These are phyloP conservation scores for Graphilbum sp. DNA, from an alignment of 2,329 filamentous ascomycete genomes.

Conservation along the genomic window DNA sequence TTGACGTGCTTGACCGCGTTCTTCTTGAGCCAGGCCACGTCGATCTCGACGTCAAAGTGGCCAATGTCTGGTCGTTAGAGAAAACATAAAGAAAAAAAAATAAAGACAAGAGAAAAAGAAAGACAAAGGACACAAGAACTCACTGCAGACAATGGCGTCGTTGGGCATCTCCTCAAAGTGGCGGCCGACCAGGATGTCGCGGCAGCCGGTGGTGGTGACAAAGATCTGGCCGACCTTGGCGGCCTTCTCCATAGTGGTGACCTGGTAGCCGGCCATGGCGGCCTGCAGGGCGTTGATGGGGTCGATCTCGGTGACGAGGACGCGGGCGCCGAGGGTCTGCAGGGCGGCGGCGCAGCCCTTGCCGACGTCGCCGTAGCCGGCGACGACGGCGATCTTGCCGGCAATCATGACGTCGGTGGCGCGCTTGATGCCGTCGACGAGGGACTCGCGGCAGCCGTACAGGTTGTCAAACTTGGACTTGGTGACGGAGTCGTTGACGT, in stretches of 20 bases:
- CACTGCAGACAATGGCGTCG: constrained; percentile 97
- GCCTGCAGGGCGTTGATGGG: constrained; percentile 99
- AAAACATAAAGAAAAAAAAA: background rate
- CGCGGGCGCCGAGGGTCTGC: constrained; percentile 90
- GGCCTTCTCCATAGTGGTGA: constrained; percentile 93
- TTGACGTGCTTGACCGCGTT: constrained; percentile 87
- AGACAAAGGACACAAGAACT: constrained; percentile 19
- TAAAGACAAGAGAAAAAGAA: constrained; percentile 3
- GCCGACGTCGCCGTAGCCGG: constrained; percentile 96
- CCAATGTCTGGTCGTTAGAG: constrained; percentile 57
- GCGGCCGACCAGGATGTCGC: constrained; percentile 81
- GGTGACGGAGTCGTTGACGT: constrained; percentile 99
- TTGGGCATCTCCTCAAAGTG: constrained; percentile 96
- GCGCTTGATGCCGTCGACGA: constrained; percentile 99
- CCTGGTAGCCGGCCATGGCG: constrained; percentile 91
- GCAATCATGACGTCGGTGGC: constrained; percentile 99
- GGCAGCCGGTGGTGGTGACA: constrained; percentile 97
- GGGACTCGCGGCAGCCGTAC: constrained; percentile 97
- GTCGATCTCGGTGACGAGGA: constrained; percentile 92
- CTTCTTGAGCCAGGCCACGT: constrained; percentile 98
- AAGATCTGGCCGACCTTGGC: constrained; percentile 86
- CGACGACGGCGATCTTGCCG: constrained; percentile 94
- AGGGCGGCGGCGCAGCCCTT: constrained; percentile 97
- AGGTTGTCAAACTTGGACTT: constrained; percentile 99
- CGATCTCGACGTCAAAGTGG: constrained; percentile 99